These are phyloP conservation scores for Leccinum boreale DNA, from an alignment of 768 basidiomycete genomes.

Conservation along the genomic window DNA sequence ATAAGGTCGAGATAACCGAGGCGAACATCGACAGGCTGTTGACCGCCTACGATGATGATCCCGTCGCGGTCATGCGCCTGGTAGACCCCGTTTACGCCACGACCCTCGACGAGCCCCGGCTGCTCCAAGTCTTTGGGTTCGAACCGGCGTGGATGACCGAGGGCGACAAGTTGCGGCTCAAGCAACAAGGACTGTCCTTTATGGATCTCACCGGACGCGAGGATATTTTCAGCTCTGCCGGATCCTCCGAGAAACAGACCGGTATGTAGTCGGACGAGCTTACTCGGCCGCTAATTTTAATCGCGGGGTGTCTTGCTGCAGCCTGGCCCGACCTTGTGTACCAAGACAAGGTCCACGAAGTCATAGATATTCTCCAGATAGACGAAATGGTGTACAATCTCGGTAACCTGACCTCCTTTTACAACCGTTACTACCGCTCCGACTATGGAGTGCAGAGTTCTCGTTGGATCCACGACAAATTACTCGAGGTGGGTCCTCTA, in stretches of 20 bases:
- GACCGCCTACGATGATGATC: constrained; percentile 13
- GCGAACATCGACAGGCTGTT: constrained; percentile 4
- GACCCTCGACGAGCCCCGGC: constrained; percentile 19
- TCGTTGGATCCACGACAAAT: constrained; percentile 35
- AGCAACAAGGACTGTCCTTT: constrained; percentile 9
- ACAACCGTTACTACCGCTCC: constrained; percentile 28
- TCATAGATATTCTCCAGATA: constrained; percentile 1
- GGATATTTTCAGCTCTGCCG: background rate
- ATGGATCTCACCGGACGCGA: constrained; percentile 11
- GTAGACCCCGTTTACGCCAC: constrained; percentile 10
- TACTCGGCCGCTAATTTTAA: background rate
- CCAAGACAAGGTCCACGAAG: constrained; percentile 10
- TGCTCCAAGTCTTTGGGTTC: constrained; percentile 12
- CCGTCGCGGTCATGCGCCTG: constrained; percentile 18
- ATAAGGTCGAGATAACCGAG: background rate
- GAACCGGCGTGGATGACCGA: constrained; percentile 19
- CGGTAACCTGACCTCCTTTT: constrained; percentile 36
- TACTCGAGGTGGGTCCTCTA: background rate
- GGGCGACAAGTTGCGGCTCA: constrained; percentile 17
- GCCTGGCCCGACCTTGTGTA: constrained; percentile 17
- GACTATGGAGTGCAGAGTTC: constrained; percentile 38
- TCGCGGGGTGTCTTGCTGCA: background rate
- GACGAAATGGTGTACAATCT: constrained; percentile 37
- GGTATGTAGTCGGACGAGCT: background rate
- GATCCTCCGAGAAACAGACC: background rate